A percentile compares a stretch with the other conserved stretches of the same genome.
These are phyloP conservation scores for Chenopodium suecicum DNA, from an alignment of 148 eudicot species.

Conservation along the genomic window DNA sequence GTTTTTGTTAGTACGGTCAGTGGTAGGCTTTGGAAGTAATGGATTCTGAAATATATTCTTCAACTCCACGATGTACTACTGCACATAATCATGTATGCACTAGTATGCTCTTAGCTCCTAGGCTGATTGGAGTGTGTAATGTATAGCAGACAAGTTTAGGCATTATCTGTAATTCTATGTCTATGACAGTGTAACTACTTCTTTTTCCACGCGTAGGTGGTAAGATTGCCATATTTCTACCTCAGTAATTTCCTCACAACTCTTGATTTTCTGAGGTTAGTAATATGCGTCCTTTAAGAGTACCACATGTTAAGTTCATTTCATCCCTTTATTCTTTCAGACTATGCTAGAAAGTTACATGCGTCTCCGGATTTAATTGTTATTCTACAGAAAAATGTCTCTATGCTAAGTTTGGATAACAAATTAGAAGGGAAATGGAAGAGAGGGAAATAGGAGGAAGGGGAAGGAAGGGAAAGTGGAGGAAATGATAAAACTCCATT, in stretches of 20 bases:
- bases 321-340: no score
- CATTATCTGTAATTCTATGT: constrained; percentile 6
- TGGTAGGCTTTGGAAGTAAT: constrained; percentile 5
- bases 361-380: no score
- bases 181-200: neutral
- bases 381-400: no score
- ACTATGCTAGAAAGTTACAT: no score
- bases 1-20: neutral
- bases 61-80: neutral
- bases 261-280: no score
- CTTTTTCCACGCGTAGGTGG: neutral
- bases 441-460: no score
- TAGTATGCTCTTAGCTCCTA: neutral
- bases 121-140: neutral
- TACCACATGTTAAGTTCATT: no score
- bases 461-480: no score
- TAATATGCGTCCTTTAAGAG: no score
- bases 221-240: neutral
- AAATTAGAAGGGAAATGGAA: no score
- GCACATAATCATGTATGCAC: neutral
- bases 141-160: neutral
- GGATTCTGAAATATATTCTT: neutral
- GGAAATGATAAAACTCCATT: no score
- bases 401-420: no score
- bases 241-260: neutral